Base-by-base conservation (phyloP, 1,284 basidiomycete species). In the Sporisorium reilianum region DNA sequence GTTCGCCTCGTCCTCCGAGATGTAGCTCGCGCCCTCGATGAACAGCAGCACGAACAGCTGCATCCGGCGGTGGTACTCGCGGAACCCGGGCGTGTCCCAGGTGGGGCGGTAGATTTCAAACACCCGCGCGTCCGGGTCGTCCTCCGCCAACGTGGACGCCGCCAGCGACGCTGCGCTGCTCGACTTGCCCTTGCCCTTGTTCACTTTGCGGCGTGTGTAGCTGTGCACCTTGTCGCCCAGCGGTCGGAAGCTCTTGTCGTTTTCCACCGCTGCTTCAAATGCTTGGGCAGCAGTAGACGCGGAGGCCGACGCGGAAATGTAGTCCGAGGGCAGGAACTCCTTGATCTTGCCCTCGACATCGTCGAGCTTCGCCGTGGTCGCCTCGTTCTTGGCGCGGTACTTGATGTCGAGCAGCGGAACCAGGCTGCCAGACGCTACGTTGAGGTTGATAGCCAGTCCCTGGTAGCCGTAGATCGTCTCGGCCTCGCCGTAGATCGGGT, bases 391-490 rank as follows among this genome's bases (percentile, higher is more conserved):
- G n/a, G 64, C 69, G 18, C 55, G 48, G 61, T 82, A 84, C 28
- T 65, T 50, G 46, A 84, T 67, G 26, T 66, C 53, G 11, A 84
- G 58, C 14, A 64, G 50, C 23, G 82, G 91, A 23, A 87, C 87
- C 52, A 99, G 88, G 11, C 92, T 94, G 4, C 94, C 95, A 0
- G 94, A 97, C 0, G 95, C 89, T 83, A 97, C 92, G 72, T 90
- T 89, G 50, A 97, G 87, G 92, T 91, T 82, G 49, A 84, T 79
- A n/a, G 60, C 44, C 10, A 83, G 67, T 36, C 58, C 97, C 87
- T 79, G 88, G 86, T 97, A 99, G 3, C 96, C 96, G 85, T 96
- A 99, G 77, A 99, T 92, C 85, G 91, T 95, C 87, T 99, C 95
- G 60, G 96, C 92, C 80, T 97, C 93, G 55, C 96, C 96, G 83